These are phyloP conservation scores for Ascochyta clinopodiicola DNA, from an alignment of 2,329 filamentous ascomycete species.

Conservation along the genomic window DNA sequence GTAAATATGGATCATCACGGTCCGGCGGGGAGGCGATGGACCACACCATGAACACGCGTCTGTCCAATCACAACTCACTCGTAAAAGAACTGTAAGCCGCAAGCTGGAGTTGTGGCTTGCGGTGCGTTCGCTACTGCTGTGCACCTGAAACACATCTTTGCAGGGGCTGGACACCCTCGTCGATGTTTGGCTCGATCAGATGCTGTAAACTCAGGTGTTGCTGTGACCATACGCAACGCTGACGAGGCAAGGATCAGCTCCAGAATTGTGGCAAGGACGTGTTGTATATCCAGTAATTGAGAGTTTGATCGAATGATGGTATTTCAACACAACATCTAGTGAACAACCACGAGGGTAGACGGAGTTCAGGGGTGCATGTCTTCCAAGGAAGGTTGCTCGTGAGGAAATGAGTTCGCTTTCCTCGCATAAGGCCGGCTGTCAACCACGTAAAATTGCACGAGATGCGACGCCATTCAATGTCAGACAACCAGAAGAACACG, in stretches of 20 bases:
- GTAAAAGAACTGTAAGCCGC: not conserved
- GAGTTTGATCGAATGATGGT: not conserved
- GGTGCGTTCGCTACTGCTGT: slow-evolving; percentile 1
- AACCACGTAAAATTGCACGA: not conserved
- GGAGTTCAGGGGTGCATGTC: not conserved
- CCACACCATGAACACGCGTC: slow-evolving; percentile 2
- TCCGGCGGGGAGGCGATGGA: not conserved
- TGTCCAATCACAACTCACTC: slow-evolving; percentile 1
- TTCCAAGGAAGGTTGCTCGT: not conserved
- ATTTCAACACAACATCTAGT: not conserved
- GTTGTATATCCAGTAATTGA: not conserved
- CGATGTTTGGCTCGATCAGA: slow-evolving; percentile 2
- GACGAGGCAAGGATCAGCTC: not conserved
- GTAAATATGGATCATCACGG: slow-evolving; percentile 6
- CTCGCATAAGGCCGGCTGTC: not conserved
- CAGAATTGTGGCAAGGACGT: not conserved
- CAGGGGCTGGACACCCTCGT: not conserved
- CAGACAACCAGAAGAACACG: not conserved
- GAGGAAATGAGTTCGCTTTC: slow-evolving; percentile 2
- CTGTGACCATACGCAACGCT: not conserved
- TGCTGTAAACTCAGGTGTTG: not conserved
- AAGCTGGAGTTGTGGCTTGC: slow-evolving; percentile 5
- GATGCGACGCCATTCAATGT: not conserved
- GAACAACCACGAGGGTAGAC: not conserved
- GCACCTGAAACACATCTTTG: not conserved